phyloP scores from a whole-genome alignment of 2,329 filamentous ascomycete species.

The Claviceps sp. region DNA sequence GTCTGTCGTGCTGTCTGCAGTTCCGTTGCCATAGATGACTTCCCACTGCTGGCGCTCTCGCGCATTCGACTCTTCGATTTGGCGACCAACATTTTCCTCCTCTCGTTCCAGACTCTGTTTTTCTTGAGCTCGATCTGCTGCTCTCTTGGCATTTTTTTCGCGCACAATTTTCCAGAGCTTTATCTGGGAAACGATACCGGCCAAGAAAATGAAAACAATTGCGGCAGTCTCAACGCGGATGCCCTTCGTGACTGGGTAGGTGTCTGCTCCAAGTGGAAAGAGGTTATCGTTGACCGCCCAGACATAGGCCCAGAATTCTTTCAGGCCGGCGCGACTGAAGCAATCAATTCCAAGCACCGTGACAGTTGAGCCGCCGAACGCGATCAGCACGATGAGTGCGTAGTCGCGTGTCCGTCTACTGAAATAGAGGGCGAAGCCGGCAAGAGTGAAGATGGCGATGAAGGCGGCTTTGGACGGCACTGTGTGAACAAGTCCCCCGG shows the following conservation, averaged over 20 bases:
- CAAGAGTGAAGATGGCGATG: constrained; percentile 58
- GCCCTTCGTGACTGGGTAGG: constrained; percentile 75
- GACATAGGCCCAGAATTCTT: constrained; percentile 91
- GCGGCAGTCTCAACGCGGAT: constrained; percentile 76
- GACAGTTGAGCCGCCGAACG: constrained; percentile 70
- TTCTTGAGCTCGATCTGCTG: constrained; percentile 33
- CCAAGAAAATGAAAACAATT: constrained; percentile 58
- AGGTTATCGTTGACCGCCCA: constrained; percentile 71
- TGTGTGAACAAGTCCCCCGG: constrained; percentile 58
- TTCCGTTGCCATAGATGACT: constrained; percentile 54
- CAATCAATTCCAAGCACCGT: constrained; percentile 80
- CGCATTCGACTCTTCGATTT: constrained; percentile 48
- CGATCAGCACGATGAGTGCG: constrained; percentile 60
- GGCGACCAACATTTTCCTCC: constrained; percentile 57
- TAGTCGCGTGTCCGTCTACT: constrained; percentile 67
- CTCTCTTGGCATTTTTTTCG: constrained; percentile 42
- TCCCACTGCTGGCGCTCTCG: constrained; percentile 63
- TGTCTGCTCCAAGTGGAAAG: constrained; percentile 63
- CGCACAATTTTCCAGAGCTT: constrained; percentile 75
- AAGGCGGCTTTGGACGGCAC: constrained; percentile 56
- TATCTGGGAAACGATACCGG: constrained; percentile 73
- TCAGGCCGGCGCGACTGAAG: constrained; percentile 77
- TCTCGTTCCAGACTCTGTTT: constrained; percentile 44
- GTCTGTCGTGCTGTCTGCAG: constrained; percentile 18
- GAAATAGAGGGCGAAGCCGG: constrained; percentile 61